phyloP scores from a whole-genome alignment of 768 basidiomycete species.

The Nevesoporus exiguus region DNA sequence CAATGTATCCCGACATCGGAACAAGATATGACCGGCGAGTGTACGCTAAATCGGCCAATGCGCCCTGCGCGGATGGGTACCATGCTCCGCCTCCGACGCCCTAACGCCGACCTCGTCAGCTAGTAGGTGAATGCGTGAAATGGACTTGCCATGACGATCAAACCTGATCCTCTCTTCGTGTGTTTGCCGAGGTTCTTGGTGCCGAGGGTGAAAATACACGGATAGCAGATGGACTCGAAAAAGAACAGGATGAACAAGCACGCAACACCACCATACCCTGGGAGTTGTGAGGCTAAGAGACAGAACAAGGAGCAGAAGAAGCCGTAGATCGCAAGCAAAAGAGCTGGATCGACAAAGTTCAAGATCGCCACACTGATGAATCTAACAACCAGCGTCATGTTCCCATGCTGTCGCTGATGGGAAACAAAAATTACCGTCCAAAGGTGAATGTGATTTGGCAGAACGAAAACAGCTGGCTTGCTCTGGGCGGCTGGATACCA shows the following conservation, averaged over 20 bases:
- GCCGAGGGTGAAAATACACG: constrained; percentile 63
- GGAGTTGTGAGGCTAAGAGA: constrained; percentile 46
- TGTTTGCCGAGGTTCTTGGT: constrained; percentile 61
- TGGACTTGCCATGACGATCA: constrained; percentile 56
- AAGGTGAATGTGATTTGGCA: constrained; percentile 68
- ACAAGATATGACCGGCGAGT: constrained; percentile 59
- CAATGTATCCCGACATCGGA: constrained; percentile 54
- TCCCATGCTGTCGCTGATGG: background rate
- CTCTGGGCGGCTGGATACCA: constrained; percentile 47
- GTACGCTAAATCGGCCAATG: constrained; percentile 46
- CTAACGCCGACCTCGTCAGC: constrained; percentile 21
- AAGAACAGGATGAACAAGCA: constrained; percentile 67
- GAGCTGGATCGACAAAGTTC: constrained; percentile 61
- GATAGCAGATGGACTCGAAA: constrained; percentile 75
- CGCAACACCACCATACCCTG: constrained; percentile 53
- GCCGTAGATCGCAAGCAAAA: constrained; percentile 55
- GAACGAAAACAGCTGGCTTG: constrained; percentile 66
- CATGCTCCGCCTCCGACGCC: constrained; percentile 67
- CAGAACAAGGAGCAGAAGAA: constrained; percentile 49
- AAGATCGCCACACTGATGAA: constrained; percentile 62
- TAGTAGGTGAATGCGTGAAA: background rate
- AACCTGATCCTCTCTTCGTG: constrained; percentile 58
- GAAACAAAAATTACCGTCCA: constrained; percentile 41
- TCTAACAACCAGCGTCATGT: constrained; percentile 30
- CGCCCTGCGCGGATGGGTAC: constrained; percentile 61